Base-by-base conservation (phyloP, 1,284 basidiomycete species). In the Rhizoctonia solani region DNA sequence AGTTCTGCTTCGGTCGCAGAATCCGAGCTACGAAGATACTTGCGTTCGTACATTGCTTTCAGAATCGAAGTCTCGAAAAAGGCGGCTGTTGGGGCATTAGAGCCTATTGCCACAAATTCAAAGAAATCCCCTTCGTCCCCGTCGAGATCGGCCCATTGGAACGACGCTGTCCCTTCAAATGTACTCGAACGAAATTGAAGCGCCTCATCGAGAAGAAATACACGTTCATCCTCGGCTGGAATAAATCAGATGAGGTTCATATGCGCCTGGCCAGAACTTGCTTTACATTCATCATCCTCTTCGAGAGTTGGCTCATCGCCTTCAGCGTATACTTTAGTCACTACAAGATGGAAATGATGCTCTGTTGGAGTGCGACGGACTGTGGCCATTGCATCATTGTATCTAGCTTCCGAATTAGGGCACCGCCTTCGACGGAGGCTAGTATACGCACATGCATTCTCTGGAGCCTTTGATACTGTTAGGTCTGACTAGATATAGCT, bases 41-140 rank as follows among this genome's bases (percentile, higher is more conserved):
- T 95, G 79, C 92, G 85, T 76, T 98, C 95, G 77, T 89, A 98
- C 83, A 96, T 93, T 68, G 95, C 96, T 46, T 93, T 88, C 72
- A 97, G 89, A 81, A 95, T 90, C 76, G 94, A 95, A 52, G 92
- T 88, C 77, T 97, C 93, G 75, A 98, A 97, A 78, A 91, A 90
- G 14, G 89, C 87, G 55, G 86, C 85, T 4, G 92, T 94, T 0
- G 93, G 92, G 19, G 83, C 87, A 72, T 93, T 93, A 13, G 92
- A 91, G 16, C 89, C 91, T 81, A 79, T 72, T 1, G 87, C 87
- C 53, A 92, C 86, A 73, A 92, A 94, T 76, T 95, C 90, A 73
- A 87, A 92, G 55, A 89, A 81, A 73, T 94, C 92, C 71, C 92
- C 87, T 41, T 91, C 91, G 56, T 91, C 75, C 2, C 73, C 84